Evolutionary conservation across 2,329 filamentous ascomycete species (phyloP).

Genomic region (Xylariaceae sp.): DNA sequence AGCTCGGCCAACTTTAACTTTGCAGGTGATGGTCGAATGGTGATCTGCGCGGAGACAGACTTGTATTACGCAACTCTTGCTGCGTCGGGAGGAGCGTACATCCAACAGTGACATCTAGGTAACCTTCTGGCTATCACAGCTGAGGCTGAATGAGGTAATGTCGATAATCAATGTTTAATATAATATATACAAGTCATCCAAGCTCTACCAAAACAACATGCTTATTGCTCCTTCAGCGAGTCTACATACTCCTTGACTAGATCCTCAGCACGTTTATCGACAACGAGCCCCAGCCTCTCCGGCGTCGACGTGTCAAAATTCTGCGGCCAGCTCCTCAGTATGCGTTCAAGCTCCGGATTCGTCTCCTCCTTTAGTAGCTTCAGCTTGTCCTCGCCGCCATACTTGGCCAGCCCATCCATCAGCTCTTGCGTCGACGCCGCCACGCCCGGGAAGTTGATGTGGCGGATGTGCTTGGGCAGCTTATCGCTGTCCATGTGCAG

Average conservation of each 20-base stretch:
- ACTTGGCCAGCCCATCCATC: constrained; percentile 51
- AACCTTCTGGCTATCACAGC: too few species aligned
- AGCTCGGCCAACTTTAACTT: constrained; percentile 46
- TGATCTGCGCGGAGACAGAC: constrained; percentile 38
- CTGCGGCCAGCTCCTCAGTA: constrained; percentile 57
- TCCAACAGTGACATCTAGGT: too few species aligned
- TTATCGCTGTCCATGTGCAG: constrained; percentile 33
- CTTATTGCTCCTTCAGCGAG: constrained; percentile 19
- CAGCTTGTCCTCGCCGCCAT: constrained; percentile 52
- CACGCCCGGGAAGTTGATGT: constrained; percentile 55
- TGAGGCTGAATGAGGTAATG: too few species aligned
- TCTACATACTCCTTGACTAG: constrained; percentile 54
- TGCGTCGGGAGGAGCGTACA: constrained; percentile 18
- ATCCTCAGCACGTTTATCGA: constrained; percentile 48
- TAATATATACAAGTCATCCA: too few species aligned
- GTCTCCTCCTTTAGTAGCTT: constrained; percentile 49
- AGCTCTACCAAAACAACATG: too few species aligned
- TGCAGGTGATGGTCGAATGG: constrained; percentile 35
- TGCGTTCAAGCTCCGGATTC: constrained; percentile 49
- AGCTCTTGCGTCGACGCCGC: constrained; percentile 56
- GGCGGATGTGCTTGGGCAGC: constrained; percentile 42
- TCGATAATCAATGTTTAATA: too few species aligned
- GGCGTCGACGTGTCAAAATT: constrained; percentile 50
- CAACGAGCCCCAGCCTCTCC: constrained; percentile 45
- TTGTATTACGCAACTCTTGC: constrained; percentile 35